Conservation (phyloP, 2,329 filamentous ascomycete genomes). For the Xylariaceae sp. region DNA sequence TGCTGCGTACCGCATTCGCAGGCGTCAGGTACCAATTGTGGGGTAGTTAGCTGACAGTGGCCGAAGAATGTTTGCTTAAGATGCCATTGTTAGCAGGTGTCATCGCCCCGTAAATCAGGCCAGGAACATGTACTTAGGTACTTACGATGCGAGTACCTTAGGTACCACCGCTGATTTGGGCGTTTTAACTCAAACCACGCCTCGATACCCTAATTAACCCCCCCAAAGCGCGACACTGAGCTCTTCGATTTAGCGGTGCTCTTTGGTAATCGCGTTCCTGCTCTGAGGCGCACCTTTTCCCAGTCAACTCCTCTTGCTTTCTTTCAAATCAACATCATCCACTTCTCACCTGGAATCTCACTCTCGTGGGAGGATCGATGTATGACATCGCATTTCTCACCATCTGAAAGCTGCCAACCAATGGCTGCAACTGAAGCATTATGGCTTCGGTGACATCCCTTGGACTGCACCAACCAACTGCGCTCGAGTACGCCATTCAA, state of each 20-base stretch:
- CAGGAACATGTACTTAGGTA: background rate
- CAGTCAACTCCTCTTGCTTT: background rate
- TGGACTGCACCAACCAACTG: constrained; percentile 83
- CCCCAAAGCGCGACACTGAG: background rate
- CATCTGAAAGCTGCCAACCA: constrained; percentile 5
- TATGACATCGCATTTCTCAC: background rate
- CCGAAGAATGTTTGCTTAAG: background rate
- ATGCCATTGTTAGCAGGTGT: background rate
- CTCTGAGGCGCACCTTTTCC: background rate
- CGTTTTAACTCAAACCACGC: background rate
- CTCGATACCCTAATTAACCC: background rate
- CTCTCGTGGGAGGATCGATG: background rate
- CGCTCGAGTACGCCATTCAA: constrained; percentile 73
- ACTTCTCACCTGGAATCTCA: background rate
- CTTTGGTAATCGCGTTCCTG: background rate
- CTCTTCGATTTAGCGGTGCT: background rate
- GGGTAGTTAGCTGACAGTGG: background rate
- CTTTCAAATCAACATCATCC: background rate
- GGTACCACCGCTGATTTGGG: background rate
- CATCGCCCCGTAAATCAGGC: background rate
- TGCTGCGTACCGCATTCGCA: background rate
- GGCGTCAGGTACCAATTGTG: background rate
- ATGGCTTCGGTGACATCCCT: constrained; percentile 93
- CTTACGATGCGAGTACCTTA: background rate
- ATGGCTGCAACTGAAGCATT: constrained; percentile 24